Evolutionary conservation across 148 eudicot genomes (phyloP), one percentile per base, ranked within the genome.

Genomic region (Heliosperma pusillum): DNA sequence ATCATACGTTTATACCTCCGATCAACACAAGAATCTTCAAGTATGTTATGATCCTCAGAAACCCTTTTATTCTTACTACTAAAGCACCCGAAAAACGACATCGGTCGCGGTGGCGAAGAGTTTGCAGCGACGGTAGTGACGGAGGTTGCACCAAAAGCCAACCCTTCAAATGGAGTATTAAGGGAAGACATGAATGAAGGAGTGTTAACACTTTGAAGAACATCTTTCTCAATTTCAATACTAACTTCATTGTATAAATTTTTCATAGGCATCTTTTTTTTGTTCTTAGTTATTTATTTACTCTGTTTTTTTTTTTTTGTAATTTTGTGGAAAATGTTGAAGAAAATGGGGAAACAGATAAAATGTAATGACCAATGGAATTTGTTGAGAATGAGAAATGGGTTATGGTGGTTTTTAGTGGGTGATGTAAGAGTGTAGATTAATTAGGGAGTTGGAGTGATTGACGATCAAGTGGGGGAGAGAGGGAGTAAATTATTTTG

Each of bases 1-100:
- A 91, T 88, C 89, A 85, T 82, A 44, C 97, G 88, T 71, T 87
- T 89, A 79, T 82, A 78, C 7, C 83, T 72, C 1, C 82, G 82
- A 44, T 91, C 86, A 55, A 72, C 80, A 53, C 75, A 74, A 36
- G 78, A 45, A 56, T 76, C 79, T 3, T 27, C 71, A 0, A 42
- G 33, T 3, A 40, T 8, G 2, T 62, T 76, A 5, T 76, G 64
- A 55, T 80, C 78, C 20, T 80, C 77, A 2, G 78, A 45, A 26
- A 22, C 57, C 79, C 85, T 80, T 57, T 87, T 89, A 59, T 77
- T 82, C 25, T 62, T 57, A 16, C 24, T 60, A 22, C 69, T 27
- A 24, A 68, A 30, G 7, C 81, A 76, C 5, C 82, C 68, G 12
- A 68, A 60, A 7, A 72, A 40, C 45, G 74, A 15, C 33, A 25